Base-by-base conservation (phyloP, 1,284 basidiomycete genomes). In the Pyrrhoderma lamaoense region DNA sequence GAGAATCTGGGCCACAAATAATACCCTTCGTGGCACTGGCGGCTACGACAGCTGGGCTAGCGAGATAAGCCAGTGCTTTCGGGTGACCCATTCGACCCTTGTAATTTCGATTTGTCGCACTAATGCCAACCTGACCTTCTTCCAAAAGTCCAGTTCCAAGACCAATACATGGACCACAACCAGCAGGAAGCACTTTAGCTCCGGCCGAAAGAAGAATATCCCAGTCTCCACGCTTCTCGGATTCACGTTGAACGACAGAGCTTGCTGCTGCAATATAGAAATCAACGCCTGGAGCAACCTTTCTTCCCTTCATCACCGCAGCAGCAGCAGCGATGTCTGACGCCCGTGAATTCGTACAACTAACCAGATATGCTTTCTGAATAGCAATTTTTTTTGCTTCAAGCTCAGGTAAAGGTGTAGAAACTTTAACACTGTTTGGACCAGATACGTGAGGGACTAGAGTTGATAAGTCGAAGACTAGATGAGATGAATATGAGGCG, bases 11-110 rank as follows among this genome's bases (percentile, higher is more conserved):
- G 3, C 90, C 81, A 58, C 83, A 88, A 59, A 99, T 99, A 63
- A 85, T 86, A 14, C 96, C 95, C 57, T 88, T 90, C 49, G 93
- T 74, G 0, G 95, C 96, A 53, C 89, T 93, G 0, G 96, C 94
- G 21, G 96, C 95, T 11, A 99, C 95, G 3, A 99, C 94, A 1
- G 93, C 94, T 0, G 95, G 95, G 55, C 89, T 93, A 3, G 93
- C 93, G 23, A 99, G 80, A 69, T 99, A 99, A 0, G 95, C 95
- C 58, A 89, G 80, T 0, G 95, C 95, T 46, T 93, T 90, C 0
- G 96, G 95, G 60, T 86, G 83, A 1, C 95, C 95, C 95, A 99
- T 99, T 8, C 95, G 77, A 3, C 95, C 95, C 73, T 99, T 99
- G 73, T 98, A 99, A 65, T 99, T 99, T 65, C 95, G 77, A 70